Evolutionary conservation across 1,284 basidiomycete species (phyloP).

Genomic region (Fomitopsis betulina): DNA sequence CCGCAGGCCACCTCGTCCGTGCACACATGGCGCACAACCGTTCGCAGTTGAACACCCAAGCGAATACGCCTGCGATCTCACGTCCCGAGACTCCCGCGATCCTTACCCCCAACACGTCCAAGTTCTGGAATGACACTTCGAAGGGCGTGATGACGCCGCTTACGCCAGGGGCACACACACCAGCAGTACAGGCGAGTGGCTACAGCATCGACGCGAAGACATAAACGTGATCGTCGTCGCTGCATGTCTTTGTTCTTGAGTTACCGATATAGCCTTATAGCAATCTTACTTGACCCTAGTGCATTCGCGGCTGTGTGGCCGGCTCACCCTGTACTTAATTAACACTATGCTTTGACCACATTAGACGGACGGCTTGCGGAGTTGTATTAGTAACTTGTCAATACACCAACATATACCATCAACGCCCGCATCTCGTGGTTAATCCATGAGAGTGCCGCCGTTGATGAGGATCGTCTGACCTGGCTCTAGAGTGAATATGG

Average conservation of each 20-base stretch:
- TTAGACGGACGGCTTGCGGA: background rate
- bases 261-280: conserved; percentile 2
- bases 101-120: conserved; percentile 7
- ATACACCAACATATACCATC: background rate
- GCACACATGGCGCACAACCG: conserved; percentile 88
- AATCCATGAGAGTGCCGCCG: conserved; percentile 8
- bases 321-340: conserved; percentile 4
- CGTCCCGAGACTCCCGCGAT: conserved; percentile 59
- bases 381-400: conserved; percentile 2
- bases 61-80: conserved; percentile 62
- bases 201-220: conserved; percentile 9
- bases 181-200: conserved; percentile 1
- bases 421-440: background rate
- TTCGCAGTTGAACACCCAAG: conserved; percentile 52
- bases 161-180: conserved; percentile 4
- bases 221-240: background rate
- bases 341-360: background rate
- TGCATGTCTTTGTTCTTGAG: conserved; percentile 1
- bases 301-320: background rate
- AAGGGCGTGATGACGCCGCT: conserved; percentile 9
- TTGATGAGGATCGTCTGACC: conserved; percentile 13
- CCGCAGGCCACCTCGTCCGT: conserved; percentile 87
- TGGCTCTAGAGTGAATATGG: background rate
- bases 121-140: conserved; percentile 1
- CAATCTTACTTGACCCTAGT: background rate